Evolutionary conservation across 331 rosid genomes (phyloP), one percentile per base, ranked within the genome.

Genomic region (Acacia concinna): DNA sequence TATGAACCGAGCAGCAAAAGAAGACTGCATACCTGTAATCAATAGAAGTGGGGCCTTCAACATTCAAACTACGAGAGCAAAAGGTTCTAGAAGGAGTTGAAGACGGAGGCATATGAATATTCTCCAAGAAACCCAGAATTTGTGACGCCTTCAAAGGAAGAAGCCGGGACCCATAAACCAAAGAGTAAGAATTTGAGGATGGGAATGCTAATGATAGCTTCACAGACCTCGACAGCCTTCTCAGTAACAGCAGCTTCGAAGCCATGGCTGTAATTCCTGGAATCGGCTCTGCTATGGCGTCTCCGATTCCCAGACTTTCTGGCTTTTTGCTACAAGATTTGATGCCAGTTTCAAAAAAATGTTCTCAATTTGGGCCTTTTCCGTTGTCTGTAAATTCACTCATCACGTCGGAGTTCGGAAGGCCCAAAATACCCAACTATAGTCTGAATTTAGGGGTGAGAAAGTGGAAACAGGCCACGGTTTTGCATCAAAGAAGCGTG

Each of bases 21-120:
- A 52, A n/a, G 41, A 52, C 4, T 20, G 10, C 64, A 60, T 76
- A 96, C 99, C 88, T 14, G 71, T 96, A 96, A 90, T 96, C 94
- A 13, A 91, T 87, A 62, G 94, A 25, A 54, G 90, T 51, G 30
- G 97, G 98, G 57, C 67, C 92, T 75, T 81, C 81, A 77, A 87
- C 78, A 72, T 82, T 79, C 66, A 84, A 31, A 71, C 83, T 83
- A n/a, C 56, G 88, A 59, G 94, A 87, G 79, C 90, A 90, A 84
- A 89, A 86, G 87, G 56, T 82, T 90, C 90, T 81, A 34, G 83
- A 75, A 83, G 82, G 77, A 68, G 32, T 30, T 0, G 79, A 52
- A 40, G 27, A 21, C 38, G 75, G 41, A 77, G 84, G 81, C 64
- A 43, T 71, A 40, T 25, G 57, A 54, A 67, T 28, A 30, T 46